phyloP scores from a whole-genome alignment of 208 protist species.

The Leishmania martiniquensis region DNA sequence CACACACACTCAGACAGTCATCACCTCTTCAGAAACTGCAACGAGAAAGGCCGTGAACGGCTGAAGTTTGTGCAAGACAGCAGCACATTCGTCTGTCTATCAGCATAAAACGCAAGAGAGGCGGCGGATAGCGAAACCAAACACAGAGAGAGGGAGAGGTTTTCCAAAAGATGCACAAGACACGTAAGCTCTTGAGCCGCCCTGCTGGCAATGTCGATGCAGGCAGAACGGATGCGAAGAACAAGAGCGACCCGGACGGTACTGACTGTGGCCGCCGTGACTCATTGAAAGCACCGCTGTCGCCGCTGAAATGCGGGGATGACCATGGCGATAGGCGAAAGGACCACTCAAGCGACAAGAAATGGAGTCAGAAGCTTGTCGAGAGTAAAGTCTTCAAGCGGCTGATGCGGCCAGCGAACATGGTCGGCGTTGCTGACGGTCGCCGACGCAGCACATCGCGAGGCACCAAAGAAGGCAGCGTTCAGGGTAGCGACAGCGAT shows the following conservation, averaged over 20 bases:
- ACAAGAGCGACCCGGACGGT: background rate
- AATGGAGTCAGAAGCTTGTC: slow-evolving; percentile 27
- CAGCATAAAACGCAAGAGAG: background rate
- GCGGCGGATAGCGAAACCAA: background rate
- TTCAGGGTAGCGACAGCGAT: too few relatives aligned
- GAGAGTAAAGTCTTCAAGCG: slow-evolving; percentile 37
- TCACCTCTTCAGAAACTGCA: background rate
- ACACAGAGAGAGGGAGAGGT: too few relatives aligned
- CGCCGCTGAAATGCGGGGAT: background rate
- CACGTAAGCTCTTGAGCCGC: slow-evolving; percentile 24
- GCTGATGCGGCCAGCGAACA: slow-evolving; percentile 17
- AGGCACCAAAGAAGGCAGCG: too few relatives aligned
- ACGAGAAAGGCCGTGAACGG: too few relatives aligned
- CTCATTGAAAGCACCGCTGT: background rate
- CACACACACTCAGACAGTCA: background rate
- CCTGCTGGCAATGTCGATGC: slow-evolving; percentile 13
- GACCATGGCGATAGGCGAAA: background rate
- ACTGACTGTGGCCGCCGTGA: background rate
- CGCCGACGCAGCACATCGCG: too few relatives aligned
- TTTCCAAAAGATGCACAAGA: slow-evolving; percentile 19
- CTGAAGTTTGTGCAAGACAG: too few relatives aligned
- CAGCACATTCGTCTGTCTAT: background rate
- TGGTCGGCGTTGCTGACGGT: background rate
- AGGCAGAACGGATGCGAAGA: background rate
- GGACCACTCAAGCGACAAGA: slow-evolving; percentile 4